Evolutionary conservation across 2,329 filamentous ascomycete species (phyloP), one percentile per base, ranked within the genome.

Genomic region (Metarhizium album): DNA sequence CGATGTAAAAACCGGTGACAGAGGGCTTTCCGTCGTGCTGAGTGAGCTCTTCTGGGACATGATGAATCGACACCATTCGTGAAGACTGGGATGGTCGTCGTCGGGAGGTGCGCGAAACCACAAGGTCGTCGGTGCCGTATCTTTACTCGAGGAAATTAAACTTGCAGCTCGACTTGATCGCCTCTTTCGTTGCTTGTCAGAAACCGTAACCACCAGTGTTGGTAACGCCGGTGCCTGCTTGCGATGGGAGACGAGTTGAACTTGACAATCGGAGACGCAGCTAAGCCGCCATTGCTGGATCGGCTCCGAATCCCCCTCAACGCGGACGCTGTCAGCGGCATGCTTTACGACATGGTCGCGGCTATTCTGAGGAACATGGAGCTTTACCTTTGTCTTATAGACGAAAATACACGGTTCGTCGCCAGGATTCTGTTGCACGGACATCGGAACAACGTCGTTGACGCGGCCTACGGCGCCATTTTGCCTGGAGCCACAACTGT

Each of bases 121-220:
- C 2, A 85, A 63, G 0, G 72, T 74, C 8, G 68, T 71, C 2
- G 72, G 67, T 8, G 67, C 64, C 1, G 71, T 66, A 16, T 80
- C 75, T 59, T 76, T 80, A 52, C 67, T 73, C 6, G 69, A 64
- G 9, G 74, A 63, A 18, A 73, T 74, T 22, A 84, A 67, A 3
- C 77, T 78, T 3, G 77, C 74, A 3, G 82, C 78, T 53, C 81
- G 74, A 57, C 81, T 84, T 45, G 82, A 84, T 53, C 82, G 74
- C 47, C 82, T 76, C 58, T 83, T 84, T 50, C 79, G 75, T 55
- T 81, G 69, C 61, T 80, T 83, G 55, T 84, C 80, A 37, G 74
- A 70, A 46, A 84, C 66, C 55, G 70, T 77, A 37, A 84, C 61
- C 45, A 82, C 69, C 13, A 85, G 71, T 5, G 82, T 84, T 2